Conservation (phyloP, 805 yeast genomes). For the Hanseniaspora guilliermondii region DNA sequence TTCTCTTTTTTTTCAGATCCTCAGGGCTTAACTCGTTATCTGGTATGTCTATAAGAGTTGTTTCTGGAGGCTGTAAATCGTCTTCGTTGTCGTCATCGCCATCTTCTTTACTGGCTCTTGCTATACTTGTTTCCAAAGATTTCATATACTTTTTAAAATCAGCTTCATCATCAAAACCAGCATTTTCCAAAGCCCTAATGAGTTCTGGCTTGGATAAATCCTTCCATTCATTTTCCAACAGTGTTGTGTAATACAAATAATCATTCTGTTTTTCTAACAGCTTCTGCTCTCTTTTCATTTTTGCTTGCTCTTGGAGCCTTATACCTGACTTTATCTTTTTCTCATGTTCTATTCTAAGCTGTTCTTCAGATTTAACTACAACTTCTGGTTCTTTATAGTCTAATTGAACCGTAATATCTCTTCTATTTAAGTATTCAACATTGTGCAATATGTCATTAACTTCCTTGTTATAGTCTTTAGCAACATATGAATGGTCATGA, state of each 20-base stretch:
- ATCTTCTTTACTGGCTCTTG: slow-evolving; percentile 54
- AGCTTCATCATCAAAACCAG: slow-evolving; percentile 64
- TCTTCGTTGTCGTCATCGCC: slow-evolving; percentile 38
- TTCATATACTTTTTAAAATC: slow-evolving; percentile 57
- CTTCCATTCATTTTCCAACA: slow-evolving; percentile 39
- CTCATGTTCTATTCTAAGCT: slow-evolving; percentile 60
- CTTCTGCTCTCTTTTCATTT: slow-evolving; percentile 68
- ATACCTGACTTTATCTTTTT: slow-evolving; percentile 75
- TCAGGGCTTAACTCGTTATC: slow-evolving; percentile 74
- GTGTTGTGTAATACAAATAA: slow-evolving; percentile 50
- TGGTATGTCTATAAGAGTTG: slow-evolving; percentile 68
- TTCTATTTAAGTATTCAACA: slow-evolving; percentile 49
- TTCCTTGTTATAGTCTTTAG: slow-evolving; percentile 55
- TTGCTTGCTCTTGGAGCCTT: slow-evolving; percentile 86
- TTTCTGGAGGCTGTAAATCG: slow-evolving; percentile 36
- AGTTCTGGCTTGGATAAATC: slow-evolving; percentile 42
- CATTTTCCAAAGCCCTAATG: slow-evolving; percentile 45
- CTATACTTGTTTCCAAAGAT: slow-evolving; percentile 56
- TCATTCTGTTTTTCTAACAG: slow-evolving; percentile 71
- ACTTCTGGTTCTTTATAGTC: slow-evolving; percentile 58
- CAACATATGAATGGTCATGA: slow-evolving; percentile 67
- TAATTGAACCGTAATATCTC: slow-evolving; percentile 72
- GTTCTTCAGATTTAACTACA: slow-evolving; percentile 72
- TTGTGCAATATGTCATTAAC: slow-evolving; percentile 39
- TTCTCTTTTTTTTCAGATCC: slow-evolving; percentile 73